Conservation (phyloP, 2,329 filamentous ascomycete genomes). For the Trichophyton schoenleinii region DNA sequence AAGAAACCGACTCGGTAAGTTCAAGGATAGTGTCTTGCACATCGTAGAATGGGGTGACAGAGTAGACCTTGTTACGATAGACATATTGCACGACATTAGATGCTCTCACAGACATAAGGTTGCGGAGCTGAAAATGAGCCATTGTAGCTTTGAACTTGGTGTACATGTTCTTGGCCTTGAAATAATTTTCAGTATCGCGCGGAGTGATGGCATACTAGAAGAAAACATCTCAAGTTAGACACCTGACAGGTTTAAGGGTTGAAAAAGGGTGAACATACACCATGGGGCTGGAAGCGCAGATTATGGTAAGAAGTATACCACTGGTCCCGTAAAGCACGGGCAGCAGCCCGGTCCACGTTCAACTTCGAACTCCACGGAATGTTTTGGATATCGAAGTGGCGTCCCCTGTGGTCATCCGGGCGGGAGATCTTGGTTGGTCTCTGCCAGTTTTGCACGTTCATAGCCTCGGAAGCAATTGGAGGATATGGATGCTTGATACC, state of each 20-base stretch:
- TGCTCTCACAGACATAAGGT: constrained; percentile 42
- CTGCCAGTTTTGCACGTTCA: constrained; percentile 24
- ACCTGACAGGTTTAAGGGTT: background rate
- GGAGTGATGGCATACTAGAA: constrained; percentile 22
- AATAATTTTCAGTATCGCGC: constrained; percentile 34
- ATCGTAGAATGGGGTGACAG: constrained; percentile 37
- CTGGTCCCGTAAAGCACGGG: constrained; percentile 27
- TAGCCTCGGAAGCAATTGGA: constrained; percentile 20
- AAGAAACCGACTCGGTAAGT: constrained; percentile 30
- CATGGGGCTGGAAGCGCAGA: constrained; percentile 19
- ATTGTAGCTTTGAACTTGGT: constrained; percentile 39
- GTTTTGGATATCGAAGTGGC: constrained; percentile 30
- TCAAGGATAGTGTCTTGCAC: constrained; percentile 37
- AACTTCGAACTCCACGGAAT: constrained; percentile 31
- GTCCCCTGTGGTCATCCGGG: constrained; percentile 18
- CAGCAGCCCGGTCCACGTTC: constrained; percentile 26
- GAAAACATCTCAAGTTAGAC: background rate
- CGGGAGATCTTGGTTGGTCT: constrained; percentile 24
- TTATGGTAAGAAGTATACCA: constrained; percentile 33
- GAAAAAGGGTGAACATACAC: constrained; percentile 11
- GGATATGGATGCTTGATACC: constrained; percentile 4
- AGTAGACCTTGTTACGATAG: constrained; percentile 35
- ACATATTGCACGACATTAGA: constrained; percentile 46
- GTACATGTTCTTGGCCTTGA: constrained; percentile 38
- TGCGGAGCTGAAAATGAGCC: constrained; percentile 48